Base-by-base conservation (phyloP, 2,329 filamentous ascomycete species). In the Ophiostoma piceae region DNA sequence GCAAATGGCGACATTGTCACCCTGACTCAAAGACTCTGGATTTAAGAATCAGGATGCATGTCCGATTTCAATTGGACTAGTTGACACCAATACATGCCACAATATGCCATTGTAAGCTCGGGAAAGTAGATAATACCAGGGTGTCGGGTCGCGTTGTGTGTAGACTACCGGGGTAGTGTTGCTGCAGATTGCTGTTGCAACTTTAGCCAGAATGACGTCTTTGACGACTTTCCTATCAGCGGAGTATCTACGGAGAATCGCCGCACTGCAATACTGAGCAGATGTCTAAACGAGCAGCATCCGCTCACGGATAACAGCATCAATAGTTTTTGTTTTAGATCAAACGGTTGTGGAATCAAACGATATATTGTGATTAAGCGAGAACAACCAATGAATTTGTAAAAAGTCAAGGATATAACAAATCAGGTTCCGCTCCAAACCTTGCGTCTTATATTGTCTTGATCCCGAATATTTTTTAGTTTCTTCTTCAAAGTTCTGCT, bases 121-220 rank as follows among this genome's bases (percentile, higher is more conserved):
- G 41, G 0, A 6, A 54, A 54, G 47, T 54, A 54, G 47, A 54
- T 22, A 54, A 29, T 54, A 26, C 47, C 47, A n/a, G 47, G 47
- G 47, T 54, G n/a, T 54, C 6, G 47, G 47, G n/a, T 3, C 47
- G 11, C 14, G 47, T 54, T 22, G 8, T 19, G 16, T 29, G 41
- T 4, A 43, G 41, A 16, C 16, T 43, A 14, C 16, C 16, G 7
- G 19, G 47, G n/a, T 54, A 54, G n/a, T 54, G 47, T n/a, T 54
- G 47, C 47, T 54, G n/a, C 19, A 54, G 47, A 54, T 54, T 22
- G 47, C 47, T 54, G 47, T 54, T 54, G 47, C 47, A 54, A 54
- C 47, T 54, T 54, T 54, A 54, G 47, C 47, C 19, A 54, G 47
- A 54, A 54, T 54, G 47, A 54, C 47, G 47, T 16, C 47, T 54